Conservation (phyloP, 1,139 yeast species). For the Geotrichum fermentans region DNA sequence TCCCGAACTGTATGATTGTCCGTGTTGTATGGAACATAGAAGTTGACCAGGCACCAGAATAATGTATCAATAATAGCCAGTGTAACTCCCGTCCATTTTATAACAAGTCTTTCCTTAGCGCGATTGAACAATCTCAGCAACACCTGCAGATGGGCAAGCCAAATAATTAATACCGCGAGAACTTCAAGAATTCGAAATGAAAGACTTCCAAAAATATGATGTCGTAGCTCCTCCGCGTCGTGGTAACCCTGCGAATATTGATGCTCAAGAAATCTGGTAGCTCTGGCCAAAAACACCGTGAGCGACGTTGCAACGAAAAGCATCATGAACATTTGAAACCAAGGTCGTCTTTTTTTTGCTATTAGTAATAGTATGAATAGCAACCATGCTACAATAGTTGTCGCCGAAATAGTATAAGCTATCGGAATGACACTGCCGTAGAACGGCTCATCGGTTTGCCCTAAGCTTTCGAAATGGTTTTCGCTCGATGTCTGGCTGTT, state of each 20-base stretch:
- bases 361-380: slow-evolving; percentile 33
- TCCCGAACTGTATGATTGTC: slow-evolving; percentile 39
- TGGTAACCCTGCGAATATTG: slow-evolving; percentile 50
- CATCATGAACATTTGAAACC: slow-evolving; percentile 36
- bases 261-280: slow-evolving; percentile 27
- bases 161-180: slow-evolving; percentile 56
- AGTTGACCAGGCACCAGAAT: slow-evolving; percentile 24
- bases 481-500: slow-evolving; percentile 5
- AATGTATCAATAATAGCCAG: slow-evolving; percentile 44
- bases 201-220: slow-evolving; percentile 44
- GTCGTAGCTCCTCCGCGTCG: slow-evolving; percentile 51
- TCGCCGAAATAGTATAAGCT: slow-evolving; percentile 35
- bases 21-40: slow-evolving; percentile 29
- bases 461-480: slow-evolving; percentile 7
- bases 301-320: slow-evolving; percentile 33
- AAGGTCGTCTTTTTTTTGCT: slow-evolving; percentile 35
- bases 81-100: slow-evolving; percentile 56
- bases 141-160: slow-evolving; percentile 74
- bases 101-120: slow-evolving; percentile 59
- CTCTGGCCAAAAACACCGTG: slow-evolving; percentile 32
- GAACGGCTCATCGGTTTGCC: slow-evolving; percentile 30
- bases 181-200: slow-evolving; percentile 60
- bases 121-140: slow-evolving; percentile 67
- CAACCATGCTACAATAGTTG: slow-evolving; percentile 38
- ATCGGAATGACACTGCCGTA: slow-evolving; percentile 37